Evolutionary conservation across 345 rosid genomes (phyloP).

Genomic region (Citrus reticulata): DNA sequence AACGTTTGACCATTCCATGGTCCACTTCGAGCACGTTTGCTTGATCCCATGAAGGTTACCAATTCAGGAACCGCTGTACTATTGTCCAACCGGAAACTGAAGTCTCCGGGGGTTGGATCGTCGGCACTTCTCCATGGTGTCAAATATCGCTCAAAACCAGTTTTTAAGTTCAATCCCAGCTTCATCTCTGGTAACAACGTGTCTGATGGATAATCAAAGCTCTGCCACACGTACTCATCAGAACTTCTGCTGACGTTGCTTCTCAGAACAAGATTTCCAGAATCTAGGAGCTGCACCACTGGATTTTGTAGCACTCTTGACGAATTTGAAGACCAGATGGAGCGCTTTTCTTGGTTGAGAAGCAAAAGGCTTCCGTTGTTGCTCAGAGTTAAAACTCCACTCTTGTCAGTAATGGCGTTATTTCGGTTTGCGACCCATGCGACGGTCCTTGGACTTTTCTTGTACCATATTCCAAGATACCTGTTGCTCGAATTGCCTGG

Average conservation of each 20-base stretch:
- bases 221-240: neutral
- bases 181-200: neutral
- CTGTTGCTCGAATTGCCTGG: conserved; percentile 11
- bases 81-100: neutral
- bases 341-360: neutral
- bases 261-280: neutral
- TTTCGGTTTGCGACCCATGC: neutral
- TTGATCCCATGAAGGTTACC: neutral
- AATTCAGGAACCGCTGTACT: neutral
- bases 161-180: neutral
- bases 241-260: neutral
- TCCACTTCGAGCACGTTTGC: neutral
- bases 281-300: neutral
- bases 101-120: neutral
- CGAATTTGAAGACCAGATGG: neutral
- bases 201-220: neutral
- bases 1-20: neutral
- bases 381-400: neutral
- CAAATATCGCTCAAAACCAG: neutral
- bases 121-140: neutral
- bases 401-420: neutral
- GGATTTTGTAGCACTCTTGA: neutral
- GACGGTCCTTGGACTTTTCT: neutral
- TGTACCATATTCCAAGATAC: neutral
- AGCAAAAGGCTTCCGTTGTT: neutral